Base-by-base conservation (phyloP, 352 stramenopile species). In the Phytopythium oedochilum region DNA sequence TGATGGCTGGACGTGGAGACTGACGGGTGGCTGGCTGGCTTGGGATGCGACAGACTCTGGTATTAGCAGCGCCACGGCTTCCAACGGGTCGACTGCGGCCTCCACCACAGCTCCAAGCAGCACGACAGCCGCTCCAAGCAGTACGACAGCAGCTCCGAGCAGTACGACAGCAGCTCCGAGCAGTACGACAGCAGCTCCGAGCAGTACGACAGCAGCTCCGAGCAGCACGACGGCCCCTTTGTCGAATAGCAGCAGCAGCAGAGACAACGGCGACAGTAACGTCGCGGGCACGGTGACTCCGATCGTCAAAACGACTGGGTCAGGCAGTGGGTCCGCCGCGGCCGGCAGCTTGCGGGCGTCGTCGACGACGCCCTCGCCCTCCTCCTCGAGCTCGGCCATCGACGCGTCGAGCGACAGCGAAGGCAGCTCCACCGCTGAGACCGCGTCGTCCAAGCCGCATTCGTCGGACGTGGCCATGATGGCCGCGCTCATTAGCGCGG, bases 381-480 rank as follows among this genome's bases (percentile, higher is more conserved):
- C 28, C 4, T n/a, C 45, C 1, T 52, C 45, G 7, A 28, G 10
- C 35, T 55, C 48, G 14, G 46, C 20, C 35, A 9, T 36, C 32
- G 32, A 6, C 32, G 32, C 42, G 8, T 32, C 55, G 18, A 17
- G 42, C 5, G 60, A 47, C 1, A 54, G 20, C 25, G 44, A 40
- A 5, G 31, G 36, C 36, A 48, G 26, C 6, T n/a, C 31, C 4
- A 35, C 48, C 5, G 29, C n/a, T 28, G 40, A 20, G 20, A 65
- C 51, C 9, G 40, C n/a, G n/a, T n/a, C n/a, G n/a, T n/a, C n/a
- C n/a, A n/a, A n/a, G n/a, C n/a, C n/a, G n/a, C n/a, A 49, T 1
- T 80, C 75, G 0, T 70, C 70, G 0, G 32, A 57, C 17, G 55
- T 63, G 34, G 50, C 84, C 17, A 85, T 79, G 49, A 63, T 85